A percentile compares a stretch with the other conserved stretches of the same genome.
Evolutionary conservation across 805 yeast genomes (phyloP).

Genomic region (Kodamaea laetipori): DNA sequence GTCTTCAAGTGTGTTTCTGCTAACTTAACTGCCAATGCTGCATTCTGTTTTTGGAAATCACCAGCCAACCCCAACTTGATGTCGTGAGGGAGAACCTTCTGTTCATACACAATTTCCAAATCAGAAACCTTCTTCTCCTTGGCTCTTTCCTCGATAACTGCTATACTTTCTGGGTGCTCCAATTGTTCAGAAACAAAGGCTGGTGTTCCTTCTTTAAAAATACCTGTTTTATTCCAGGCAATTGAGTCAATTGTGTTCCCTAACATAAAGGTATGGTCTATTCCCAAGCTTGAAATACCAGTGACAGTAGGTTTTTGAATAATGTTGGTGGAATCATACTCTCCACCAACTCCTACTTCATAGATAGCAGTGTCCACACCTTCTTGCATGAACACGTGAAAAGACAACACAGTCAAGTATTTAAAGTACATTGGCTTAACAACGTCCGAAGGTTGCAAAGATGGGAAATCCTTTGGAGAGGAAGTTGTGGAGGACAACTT

Average conservation of each 20-base stretch:
- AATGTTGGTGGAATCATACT: conserved; percentile 93
- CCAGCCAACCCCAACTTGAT: conserved; percentile 75
- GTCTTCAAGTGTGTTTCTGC: conserved; percentile 59
- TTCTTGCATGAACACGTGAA: conserved; percentile 86
- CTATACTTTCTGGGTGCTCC: conserved; percentile 51
- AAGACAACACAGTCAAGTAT: conserved; percentile 83
- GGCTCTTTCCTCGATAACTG: conserved; percentile 66
- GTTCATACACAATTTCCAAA: conserved; percentile 53
- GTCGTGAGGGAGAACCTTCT: conserved; percentile 37
- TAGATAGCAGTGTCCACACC: conserved; percentile 92
- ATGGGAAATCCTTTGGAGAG: conserved; percentile 60
- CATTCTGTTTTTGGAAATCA: conserved; percentile 80
- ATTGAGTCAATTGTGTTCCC: conserved; percentile 88
- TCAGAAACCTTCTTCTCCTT: conserved; percentile 51
- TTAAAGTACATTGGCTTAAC: conserved; percentile 92
- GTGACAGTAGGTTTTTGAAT: conserved; percentile 78
- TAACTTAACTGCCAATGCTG: conserved; percentile 80
- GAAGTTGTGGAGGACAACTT: conserved; percentile 61
- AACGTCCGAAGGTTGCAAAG: conserved; percentile 61
- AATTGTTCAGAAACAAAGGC: conserved; percentile 69
- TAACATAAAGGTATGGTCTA: conserved; percentile 85
- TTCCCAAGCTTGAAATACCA: conserved; percentile 84
- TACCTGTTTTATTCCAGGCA: conserved; percentile 97
- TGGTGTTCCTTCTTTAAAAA: conserved; percentile 66
- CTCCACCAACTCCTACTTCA: conserved; percentile 99